Percentiles rank a stretch among this genome's conserved stretches.
Evolutionary conservation across 306 rosid species (phyloP).

Genomic region (Arachis hypogaea): DNA sequence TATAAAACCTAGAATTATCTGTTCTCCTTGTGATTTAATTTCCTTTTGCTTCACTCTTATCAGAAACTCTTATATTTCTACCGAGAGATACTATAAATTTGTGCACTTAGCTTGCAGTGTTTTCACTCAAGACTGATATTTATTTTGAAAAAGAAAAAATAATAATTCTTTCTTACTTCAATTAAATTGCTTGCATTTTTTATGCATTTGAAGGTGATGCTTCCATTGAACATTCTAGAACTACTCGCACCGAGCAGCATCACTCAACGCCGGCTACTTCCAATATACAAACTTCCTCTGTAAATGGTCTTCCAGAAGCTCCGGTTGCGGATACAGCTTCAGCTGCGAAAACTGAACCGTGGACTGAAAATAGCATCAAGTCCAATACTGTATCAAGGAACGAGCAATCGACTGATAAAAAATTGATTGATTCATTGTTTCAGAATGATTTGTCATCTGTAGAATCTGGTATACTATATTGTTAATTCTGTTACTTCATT

Average conservation of each 20-base stretch:
- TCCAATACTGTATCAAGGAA: neutral
- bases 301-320: slow-evolving; percentile 28
- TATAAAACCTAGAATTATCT: no score
- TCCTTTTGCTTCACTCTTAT: no score
- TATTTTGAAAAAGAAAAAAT: neutral
- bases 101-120: slow-evolving; percentile 13
- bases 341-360: slow-evolving; percentile 10
- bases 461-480: neutral
- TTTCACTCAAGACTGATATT: neutral
- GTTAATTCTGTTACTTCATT: slow-evolving; percentile 23
- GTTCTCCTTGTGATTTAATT: no score
- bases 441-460: slow-evolving; percentile 32
- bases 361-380: slow-evolving; percentile 10
- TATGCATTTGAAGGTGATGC: slow-evolving; percentile 28
- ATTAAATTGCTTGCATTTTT: slow-evolving; percentile 7
- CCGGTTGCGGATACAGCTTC: slow-evolving; percentile 20
- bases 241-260: slow-evolving; percentile 23
- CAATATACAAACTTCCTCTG: neutral
- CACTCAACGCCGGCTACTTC: slow-evolving; percentile 33
- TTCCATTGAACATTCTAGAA: slow-evolving; percentile 28
- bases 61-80: no score
- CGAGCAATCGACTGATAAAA: slow-evolving; percentile 16
- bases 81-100: slow-evolving; percentile 18
- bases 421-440: slow-evolving; percentile 1
- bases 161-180: slow-evolving; percentile 3